Conservation (phyloP, 129 eudicot genomes). For the Scalesia atractyloides region DNA sequence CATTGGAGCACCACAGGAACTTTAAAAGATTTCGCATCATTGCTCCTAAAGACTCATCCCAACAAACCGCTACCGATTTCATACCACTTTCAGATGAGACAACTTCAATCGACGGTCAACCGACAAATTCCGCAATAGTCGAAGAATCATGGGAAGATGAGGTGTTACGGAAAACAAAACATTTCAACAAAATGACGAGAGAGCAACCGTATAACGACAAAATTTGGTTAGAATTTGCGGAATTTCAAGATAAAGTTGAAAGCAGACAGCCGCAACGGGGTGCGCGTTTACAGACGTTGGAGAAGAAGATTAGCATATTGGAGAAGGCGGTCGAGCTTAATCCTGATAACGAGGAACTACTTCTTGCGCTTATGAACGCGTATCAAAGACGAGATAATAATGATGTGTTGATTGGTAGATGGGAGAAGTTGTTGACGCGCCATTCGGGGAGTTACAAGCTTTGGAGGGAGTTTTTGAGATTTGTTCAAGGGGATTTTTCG, state of each 20-base stretch:
- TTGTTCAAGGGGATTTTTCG: constrained; percentile 77
- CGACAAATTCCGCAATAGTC: constrained; percentile 32
- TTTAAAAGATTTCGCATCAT: constrained; percentile 63
- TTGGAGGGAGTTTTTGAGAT: constrained; percentile 81
- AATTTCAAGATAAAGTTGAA: constrained; percentile 91
- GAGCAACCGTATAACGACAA: constrained; percentile 74
- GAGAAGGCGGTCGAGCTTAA: constrained; percentile 91
- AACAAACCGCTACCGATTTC: constrained; percentile 41
- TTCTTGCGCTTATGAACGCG: constrained; percentile 72
- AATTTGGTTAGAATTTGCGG: constrained; percentile 75
- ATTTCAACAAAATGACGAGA: constrained; percentile 79
- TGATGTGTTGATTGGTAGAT: constrained; percentile 77
- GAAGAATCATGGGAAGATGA: constrained; percentile 99
- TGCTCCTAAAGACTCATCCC: constrained; percentile 40
- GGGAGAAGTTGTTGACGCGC: constrained; percentile 81
- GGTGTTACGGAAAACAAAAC: constrained; percentile 77
- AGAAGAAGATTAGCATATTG: constrained; percentile 92
- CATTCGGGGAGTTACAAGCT: constrained; percentile 78
- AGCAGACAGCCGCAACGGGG: constrained; percentile 85
- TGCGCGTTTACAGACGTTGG: constrained; percentile 89
- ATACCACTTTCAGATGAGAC: constrained; percentile 55
- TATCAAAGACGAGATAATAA: constrained; percentile 72
- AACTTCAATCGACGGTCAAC: constrained; percentile 33
- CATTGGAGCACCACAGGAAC: constrained; percentile 76
- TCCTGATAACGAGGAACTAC: constrained; percentile 79